Base-by-base conservation (phyloP, 2,329 filamentous ascomycete species). In the Ascochyta fabae region DNA sequence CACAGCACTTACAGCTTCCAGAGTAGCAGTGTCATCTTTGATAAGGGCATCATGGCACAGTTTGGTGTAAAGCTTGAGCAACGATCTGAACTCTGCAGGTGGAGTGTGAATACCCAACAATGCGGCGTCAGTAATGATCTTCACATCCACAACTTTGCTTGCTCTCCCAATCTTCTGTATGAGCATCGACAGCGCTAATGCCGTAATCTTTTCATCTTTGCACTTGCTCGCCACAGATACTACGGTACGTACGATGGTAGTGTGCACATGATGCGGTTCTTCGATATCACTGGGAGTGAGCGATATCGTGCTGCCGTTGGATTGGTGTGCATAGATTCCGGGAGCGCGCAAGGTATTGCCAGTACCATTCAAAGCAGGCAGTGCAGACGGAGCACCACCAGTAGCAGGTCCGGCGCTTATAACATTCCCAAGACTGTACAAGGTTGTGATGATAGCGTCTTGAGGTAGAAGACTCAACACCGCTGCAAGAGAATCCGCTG, bases 361-460 rank as follows among this genome's bases (percentile, higher is more conserved):
- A 4, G 64, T 66, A 23, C 83, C 83, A 62, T 88, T 86, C 26
- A 77, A 58, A 8, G 75, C 70, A 4, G 77, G 70, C 29, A 80
- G 79, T 49, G 60, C 85, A 13, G 82, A 67, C 27, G 65, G 70
- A 59, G 62, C 74, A 59, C 81, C 81, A 27, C 86, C 84, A 31
- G 79, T 68, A 16, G 77, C 78, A 6, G 83, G 81, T 42, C 85
- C 86, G 5, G 92, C 88, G 65, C 92, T 97, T 13, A 99, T 82
- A 4, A 96, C 89, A 71, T 99, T 99, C 19, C 95, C 95, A n/a
- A 99, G 83, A 0, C 92, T 95, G 77, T 99, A 99, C 9, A 99
- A 81, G 1, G 93, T 98, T 5, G 93, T 96, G 63, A 99, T 98
- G 33, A 96, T 85, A 33, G 92, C 89, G 79, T 99, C 95, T 66